Evolutionary conservation across 352 stramenopile genomes (phyloP), one percentile per base, ranked within the genome.

Genomic region (Phytophthora vignae): DNA sequence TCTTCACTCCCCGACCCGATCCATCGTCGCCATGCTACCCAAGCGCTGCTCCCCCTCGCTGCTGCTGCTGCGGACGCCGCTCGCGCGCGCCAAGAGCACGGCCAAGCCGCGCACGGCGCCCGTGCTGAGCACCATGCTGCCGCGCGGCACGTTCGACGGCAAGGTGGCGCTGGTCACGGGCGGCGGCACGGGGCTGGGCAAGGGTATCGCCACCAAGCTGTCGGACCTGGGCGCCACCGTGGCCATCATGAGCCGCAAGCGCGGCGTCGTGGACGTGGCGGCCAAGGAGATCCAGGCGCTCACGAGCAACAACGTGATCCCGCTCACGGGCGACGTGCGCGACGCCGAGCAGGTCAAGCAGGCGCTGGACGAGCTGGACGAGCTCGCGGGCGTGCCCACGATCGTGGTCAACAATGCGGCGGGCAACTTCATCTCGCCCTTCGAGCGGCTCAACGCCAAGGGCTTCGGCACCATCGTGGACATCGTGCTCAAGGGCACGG

Each of bases 381-480:
- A 90, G 31, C 61, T 64, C 2, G 85, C 87, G 7, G 86, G 83
- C n/a, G 67, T 91, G 31, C 86, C 81, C 42, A 92, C 91, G 1
- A 89, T 96, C 64, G 83, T 95, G 25, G 70, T 98, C 19, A 89
- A 94, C 69, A 93, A 94, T 38, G 83, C 90, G 72, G 97, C 97
- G 1, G 97, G 97, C 57, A 99, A 99, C 81, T 99, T 99, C 82
- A 89, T 99, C 64, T 93, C 88, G 31, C 88, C 89, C 31, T 98
- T 97, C 25, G 89, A 97, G 69, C 81, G 90, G 10, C 81, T 99
- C 40, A 97, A 88, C 64, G 87, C 93, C 33, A 98, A 99, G 79
- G 97, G 92, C 25, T 99, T 99, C 74, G 91, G 92, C 33, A 99
- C 97, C 29, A 98, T 99, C 19, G 91, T 99, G 71, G 97, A 98